Base-by-base conservation (phyloP, 192 early-diverging fungal species). In the Coemansia sp. region DNA sequence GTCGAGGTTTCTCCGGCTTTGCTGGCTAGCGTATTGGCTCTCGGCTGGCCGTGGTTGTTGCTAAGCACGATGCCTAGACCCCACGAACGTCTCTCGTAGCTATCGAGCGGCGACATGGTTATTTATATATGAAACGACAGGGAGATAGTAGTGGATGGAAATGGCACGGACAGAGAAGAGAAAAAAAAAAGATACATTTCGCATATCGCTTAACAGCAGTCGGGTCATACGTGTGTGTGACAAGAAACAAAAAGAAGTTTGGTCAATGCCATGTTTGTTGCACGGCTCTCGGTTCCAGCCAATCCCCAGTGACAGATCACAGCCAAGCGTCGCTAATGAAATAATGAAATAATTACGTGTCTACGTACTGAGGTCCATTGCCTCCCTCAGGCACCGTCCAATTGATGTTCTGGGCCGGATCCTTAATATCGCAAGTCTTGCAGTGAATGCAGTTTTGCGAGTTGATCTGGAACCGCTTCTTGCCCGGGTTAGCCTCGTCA, bases 401-500 rank as follows among this genome's bases (percentile, higher is more conserved):
- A 81, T 98, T 92, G 84, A 99, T 98, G 81, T 99, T 98, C 85
- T 99, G 97, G 40, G 93, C 91, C 24, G 96, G 96, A 79, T 99
- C 97, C 83, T 99, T 99, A 77, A 99, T 99, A 78, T 99, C 96
- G 73, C 97, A 99, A 1, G 97, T 99, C 88, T 99, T 99, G 91
- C 97, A 99, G 82, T 99, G 97, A 55, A 99, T 95, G 76, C 97
- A 99, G 83, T 99, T 98, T 75, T 93, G 91, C 47, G 91, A 92
- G 78, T 99, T 98, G 80, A 99, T 97, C 86, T 98, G 96, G 78
- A 98, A 92, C 13, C 95, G 88, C 86, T 97, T 94, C 70, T 94
- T 57, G 7, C 93, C 94, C 4, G 95, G 93, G 29, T 92, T 89
- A n/a, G 80, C 79, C 70, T 97, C 95, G 64, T 97, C 94, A 22